Conservation (phyloP, 441 rosid species). For the Mallotus japonicus region DNA sequence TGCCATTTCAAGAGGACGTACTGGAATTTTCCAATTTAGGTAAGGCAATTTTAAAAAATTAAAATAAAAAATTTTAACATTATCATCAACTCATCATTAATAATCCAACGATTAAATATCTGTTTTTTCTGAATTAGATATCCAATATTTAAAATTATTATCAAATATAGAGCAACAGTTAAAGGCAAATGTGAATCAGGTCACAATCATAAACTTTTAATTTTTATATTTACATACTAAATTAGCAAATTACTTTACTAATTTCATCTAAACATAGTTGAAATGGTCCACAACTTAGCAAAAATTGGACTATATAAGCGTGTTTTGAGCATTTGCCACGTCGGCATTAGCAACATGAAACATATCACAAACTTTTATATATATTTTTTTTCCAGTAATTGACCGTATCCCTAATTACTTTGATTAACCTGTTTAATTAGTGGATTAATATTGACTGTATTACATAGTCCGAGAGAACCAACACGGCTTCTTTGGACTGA, state of each 20-base stretch:
- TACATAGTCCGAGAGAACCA: neutral
- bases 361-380: neutral
- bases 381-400: neutral
- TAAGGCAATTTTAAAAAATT: too few species aligned
- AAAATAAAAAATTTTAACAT: too few species aligned
- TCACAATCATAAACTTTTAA: neutral
- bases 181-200: neutral
- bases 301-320: neutral
- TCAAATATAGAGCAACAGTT: neutral
- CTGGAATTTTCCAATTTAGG: neutral
- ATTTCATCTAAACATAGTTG: neutral
- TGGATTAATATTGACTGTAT: neutral
- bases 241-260: neutral
- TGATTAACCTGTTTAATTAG: neutral
- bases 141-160: neutral
- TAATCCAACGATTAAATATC: too few species aligned
- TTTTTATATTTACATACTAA: neutral
- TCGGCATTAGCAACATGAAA: neutral
- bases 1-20: neutral
- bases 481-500: conserved; percentile 28
- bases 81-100: too few species aligned
- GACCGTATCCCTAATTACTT: neutral
- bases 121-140: neutral
- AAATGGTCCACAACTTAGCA: neutral
- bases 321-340: neutral